A percentile compares a stretch with the other conserved stretches of the same genome.
Conservation (phyloP, 805 yeast species). For the Starmera amethionina region DNA sequence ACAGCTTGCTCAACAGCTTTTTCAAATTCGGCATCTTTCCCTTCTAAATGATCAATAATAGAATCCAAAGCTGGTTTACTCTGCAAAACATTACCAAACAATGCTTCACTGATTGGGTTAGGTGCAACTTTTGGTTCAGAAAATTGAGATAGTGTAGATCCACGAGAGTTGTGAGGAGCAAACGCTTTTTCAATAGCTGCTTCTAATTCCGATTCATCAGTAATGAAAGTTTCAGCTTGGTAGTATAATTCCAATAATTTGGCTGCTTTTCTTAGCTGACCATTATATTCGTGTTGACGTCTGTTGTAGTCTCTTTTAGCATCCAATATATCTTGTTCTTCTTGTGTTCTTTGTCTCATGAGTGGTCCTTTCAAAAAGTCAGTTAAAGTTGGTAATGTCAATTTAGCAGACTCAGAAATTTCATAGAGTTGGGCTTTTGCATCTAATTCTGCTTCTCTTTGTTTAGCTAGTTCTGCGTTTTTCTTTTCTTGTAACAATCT, state of each 20-base stretch:
- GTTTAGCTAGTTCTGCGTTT: slow-evolving; percentile 17
- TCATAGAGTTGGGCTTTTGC: slow-evolving; percentile 28
- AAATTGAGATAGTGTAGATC: not conserved
- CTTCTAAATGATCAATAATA: slow-evolving; percentile 25
- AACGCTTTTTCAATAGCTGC: slow-evolving; percentile 50
- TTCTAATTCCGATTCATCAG: slow-evolving; percentile 58
- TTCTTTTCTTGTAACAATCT: slow-evolving; percentile 24
- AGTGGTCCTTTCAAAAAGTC: slow-evolving; percentile 56
- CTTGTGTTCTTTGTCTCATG: slow-evolving; percentile 62
- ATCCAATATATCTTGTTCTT: slow-evolving; percentile 46
- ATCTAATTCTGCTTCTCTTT: slow-evolving; percentile 17
- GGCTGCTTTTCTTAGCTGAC: slow-evolving; percentile 42
- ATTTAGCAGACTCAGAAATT: slow-evolving; percentile 39
- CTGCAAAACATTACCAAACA: slow-evolving; percentile 25
- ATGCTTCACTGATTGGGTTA: slow-evolving; percentile 19
- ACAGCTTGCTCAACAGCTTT: slow-evolving; percentile 11
- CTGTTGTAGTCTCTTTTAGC: slow-evolving; percentile 65
- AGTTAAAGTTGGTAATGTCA: slow-evolving; percentile 77
- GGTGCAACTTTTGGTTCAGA: slow-evolving; percentile 17
- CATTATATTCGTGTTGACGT: slow-evolving; percentile 39
- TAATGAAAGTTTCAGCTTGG: slow-evolving; percentile 55
- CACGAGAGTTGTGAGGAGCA: slow-evolving; percentile 9
- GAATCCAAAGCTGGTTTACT: slow-evolving; percentile 24
- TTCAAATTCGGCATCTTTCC: slow-evolving; percentile 21
- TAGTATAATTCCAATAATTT: slow-evolving; percentile 64